Conservation (phyloP, 805 yeast species). For the Zygosaccharomyces rouxii region DNA sequence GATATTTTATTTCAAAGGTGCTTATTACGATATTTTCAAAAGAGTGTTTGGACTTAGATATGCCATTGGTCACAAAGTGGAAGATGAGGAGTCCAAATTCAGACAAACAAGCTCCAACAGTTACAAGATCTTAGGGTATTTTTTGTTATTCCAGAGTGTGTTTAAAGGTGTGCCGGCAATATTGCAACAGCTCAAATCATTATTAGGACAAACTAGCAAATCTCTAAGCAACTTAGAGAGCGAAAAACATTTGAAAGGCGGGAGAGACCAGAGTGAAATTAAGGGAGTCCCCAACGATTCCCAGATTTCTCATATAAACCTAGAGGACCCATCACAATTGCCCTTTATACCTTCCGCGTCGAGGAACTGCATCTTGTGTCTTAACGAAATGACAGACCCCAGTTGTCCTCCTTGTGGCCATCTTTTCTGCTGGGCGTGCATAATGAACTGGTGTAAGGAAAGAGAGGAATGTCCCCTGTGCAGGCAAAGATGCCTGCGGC, state of each 20-base stretch:
- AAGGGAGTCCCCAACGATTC: constrained; percentile 12
- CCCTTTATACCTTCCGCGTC: constrained; percentile 68
- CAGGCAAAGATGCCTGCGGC: constrained; percentile 51
- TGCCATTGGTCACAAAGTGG: constrained; percentile 61
- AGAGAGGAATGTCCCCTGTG: constrained; percentile 89
- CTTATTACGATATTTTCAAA: constrained; percentile 73
- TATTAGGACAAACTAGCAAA: not conserved
- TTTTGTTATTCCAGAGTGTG: constrained; percentile 48
- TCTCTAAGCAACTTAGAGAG: not conserved
- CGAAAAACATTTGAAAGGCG: not conserved
- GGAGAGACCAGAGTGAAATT: not conserved
- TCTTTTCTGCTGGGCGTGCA: constrained; percentile 87
- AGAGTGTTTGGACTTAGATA: constrained; percentile 77
- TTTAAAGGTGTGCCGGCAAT: constrained; percentile 8
- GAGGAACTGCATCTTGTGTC: constrained; percentile 78
- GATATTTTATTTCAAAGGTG: constrained; percentile 75
- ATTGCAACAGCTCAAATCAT: constrained; percentile 4
- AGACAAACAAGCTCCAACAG: constrained; percentile 40
- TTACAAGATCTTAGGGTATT: constrained; percentile 69
- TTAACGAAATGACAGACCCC: constrained; percentile 75
- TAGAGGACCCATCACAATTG: constrained; percentile 52
- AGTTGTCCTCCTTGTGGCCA: constrained; percentile 90
- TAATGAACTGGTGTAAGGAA: constrained; percentile 85
- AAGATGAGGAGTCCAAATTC: constrained; percentile 30
- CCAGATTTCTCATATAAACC: constrained; percentile 38